A percentile compares a stretch with the other conserved stretches of the same genome.
Conservation (phyloP, 768 basidiomycete species). For the Rhizopogon vinicolor region DNA sequence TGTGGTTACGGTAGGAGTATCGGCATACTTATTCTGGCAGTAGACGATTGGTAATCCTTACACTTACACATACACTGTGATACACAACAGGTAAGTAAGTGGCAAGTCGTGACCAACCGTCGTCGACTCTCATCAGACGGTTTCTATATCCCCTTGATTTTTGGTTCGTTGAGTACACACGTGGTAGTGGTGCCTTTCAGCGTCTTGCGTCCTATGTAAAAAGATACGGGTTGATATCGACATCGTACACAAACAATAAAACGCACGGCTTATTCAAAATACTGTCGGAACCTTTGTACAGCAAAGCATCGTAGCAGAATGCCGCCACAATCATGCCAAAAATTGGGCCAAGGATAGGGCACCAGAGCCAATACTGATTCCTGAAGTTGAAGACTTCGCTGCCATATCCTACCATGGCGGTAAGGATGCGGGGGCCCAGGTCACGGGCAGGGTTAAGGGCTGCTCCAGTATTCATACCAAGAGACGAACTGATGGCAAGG, state of each 20-base stretch:
- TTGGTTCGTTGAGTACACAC: conserved; percentile 1
- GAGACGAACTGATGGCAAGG: conserved; percentile 44
- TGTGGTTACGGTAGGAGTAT: too few species aligned
- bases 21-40: too few species aligned
- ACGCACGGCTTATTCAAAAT: conserved; percentile 42
- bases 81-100: too few species aligned
- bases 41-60: too few species aligned
- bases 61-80: too few species aligned
- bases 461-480: conserved; percentile 58
- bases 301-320: conserved; percentile 48
- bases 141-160: not conserved
- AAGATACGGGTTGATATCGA: not conserved
- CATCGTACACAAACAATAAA: not conserved
- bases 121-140: not conserved
- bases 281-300: conserved; percentile 48
- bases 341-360: conserved; percentile 50
- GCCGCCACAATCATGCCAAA: conserved; percentile 45
- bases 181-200: conserved; percentile 2
- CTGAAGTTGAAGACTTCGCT: conserved; percentile 10
- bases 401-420: conserved; percentile 65
- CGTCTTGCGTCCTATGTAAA: conserved; percentile 1
- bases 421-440: conserved; percentile 55
- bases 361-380: conserved; percentile 66
- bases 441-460: conserved; percentile 64
- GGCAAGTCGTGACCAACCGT: too few species aligned